phyloP scores from a whole-genome alignment of 495 filamentous ascomycete genomes.

The Hyaloscypha finlandica region DNA sequence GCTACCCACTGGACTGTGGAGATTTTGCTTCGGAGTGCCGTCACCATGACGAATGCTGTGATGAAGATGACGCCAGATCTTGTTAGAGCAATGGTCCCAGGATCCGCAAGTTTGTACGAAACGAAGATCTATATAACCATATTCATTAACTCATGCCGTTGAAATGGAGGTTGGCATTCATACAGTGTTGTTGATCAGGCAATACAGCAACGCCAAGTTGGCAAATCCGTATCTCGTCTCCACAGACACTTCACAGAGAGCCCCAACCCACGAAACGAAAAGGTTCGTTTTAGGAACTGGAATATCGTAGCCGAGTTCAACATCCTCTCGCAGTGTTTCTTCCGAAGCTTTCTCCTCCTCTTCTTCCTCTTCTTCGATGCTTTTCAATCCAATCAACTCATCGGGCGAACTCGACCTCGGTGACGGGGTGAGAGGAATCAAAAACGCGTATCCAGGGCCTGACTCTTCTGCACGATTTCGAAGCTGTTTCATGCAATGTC shows the following conservation, averaged over 20 bases:
- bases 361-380: too few relatives aligned
- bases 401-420: too few relatives aligned
- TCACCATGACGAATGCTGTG: conserved; percentile 31
- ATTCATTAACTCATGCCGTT: not conserved
- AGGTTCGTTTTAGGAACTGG: too few relatives aligned
- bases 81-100: conserved; percentile 29
- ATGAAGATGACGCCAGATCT: conserved; percentile 31
- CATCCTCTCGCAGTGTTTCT: too few relatives aligned
- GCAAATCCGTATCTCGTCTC: conserved; percentile 32
- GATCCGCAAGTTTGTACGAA: conserved; percentile 28
- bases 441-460: too few relatives aligned
- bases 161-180: not conserved
- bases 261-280: too few relatives aligned
- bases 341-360: too few relatives aligned
- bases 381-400: too few relatives aligned
- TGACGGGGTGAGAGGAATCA: too few relatives aligned
- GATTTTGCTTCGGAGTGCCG: conserved; percentile 20
- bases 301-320: too few relatives aligned
- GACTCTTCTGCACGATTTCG: too few relatives aligned
- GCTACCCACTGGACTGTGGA: conserved; percentile 29
- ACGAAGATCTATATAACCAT: conserved; percentile 22
- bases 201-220: conserved; percentile 34
- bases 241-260: conserved; percentile 24
- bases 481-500: not conserved
- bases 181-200: conserved; percentile 35